A percentile compares a stretch with the other conserved stretches of the same genome.
phyloP scores from a whole-genome alignment of 495 filamentous ascomycete species.

The Xylaria telfairii region DNA sequence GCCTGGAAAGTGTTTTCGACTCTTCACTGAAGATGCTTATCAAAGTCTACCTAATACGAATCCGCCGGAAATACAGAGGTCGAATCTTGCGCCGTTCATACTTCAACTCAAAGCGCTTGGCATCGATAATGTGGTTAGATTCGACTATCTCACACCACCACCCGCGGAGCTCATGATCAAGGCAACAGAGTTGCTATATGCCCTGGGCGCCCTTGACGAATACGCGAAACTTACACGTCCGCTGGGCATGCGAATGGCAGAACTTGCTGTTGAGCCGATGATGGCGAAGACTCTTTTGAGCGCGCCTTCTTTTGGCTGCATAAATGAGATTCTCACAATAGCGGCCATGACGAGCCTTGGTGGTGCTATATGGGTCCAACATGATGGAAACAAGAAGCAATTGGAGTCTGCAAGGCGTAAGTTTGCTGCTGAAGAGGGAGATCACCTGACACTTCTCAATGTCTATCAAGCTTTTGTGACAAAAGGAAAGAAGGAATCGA shows the following conservation, averaged over 20 bases:
- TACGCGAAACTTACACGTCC: constrained; percentile 92
- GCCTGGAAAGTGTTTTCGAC: constrained; percentile 91
- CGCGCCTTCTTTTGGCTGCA: constrained; percentile 75
- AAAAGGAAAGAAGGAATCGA: constrained; percentile 80
- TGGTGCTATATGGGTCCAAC: constrained; percentile 80
- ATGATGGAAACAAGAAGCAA: constrained; percentile 74
- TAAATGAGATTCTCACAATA: constrained; percentile 87
- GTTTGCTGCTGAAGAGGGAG: constrained; percentile 92
- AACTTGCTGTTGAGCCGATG: constrained; percentile 95
- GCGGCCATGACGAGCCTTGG: constrained; percentile 93
- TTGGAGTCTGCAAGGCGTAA: constrained; percentile 76
- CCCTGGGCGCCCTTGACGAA: constrained; percentile 85
- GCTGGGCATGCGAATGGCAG: constrained; percentile 88
- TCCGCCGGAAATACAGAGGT: constrained; percentile 90
- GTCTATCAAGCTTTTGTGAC: constrained; percentile 91
- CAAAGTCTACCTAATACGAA: constrained; percentile 73
- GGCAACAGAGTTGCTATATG: constrained; percentile 87
- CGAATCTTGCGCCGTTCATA: constrained; percentile 87
- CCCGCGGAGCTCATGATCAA: constrained; percentile 87
- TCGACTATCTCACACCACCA: constrained; percentile 87
- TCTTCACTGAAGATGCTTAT: constrained; percentile 84
- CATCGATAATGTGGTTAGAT: constrained; percentile 93
- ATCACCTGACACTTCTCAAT: constrained; percentile 93
- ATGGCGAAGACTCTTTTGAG: constrained; percentile 88
- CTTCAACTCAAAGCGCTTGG: constrained; percentile 95